phyloP scores from a whole-genome alignment of 441 rosid species.

The Gossypium schwendimanii region DNA sequence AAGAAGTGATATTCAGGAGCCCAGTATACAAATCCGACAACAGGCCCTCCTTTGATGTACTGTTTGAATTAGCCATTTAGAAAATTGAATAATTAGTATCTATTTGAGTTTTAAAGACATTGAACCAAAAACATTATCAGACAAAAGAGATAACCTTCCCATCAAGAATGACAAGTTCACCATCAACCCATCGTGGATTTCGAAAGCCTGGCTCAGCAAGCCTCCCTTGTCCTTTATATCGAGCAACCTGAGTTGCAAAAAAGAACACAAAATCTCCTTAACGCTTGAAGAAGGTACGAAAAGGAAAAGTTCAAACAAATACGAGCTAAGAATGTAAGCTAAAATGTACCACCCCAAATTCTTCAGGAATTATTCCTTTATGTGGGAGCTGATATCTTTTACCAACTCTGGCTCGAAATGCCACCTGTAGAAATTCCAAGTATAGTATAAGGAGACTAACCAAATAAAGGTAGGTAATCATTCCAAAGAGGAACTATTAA shows the following conservation, averaged over 20 bases:
- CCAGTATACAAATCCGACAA: slow-evolving; percentile 91
- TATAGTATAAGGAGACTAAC: slow-evolving; percentile 1
- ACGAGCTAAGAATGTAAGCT: slow-evolving; percentile 4
- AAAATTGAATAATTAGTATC: slow-evolving; percentile 15
- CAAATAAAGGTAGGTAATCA: neutral
- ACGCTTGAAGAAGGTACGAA: slow-evolving; percentile 5
- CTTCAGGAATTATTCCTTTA: slow-evolving; percentile 91
- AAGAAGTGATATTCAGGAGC: slow-evolving; percentile 95
- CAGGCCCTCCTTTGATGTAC: slow-evolving; percentile 93
- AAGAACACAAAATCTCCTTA: slow-evolving; percentile 10
- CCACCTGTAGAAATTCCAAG: slow-evolving; percentile 47
- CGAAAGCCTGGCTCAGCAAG: slow-evolving; percentile 86
- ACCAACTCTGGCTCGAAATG: slow-evolving; percentile 94
- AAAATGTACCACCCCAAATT: slow-evolving; percentile 82
- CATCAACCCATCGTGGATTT: slow-evolving; percentile 95
- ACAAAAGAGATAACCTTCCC: slow-evolving; percentile 58
- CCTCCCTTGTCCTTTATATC: slow-evolving; percentile 95
- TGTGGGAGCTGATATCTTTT: slow-evolving; percentile 87
- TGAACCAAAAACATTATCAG: neutral
- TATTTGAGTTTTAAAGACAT: neutral
- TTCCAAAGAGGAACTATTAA: neutral
- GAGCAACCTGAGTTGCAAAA: slow-evolving; percentile 54
- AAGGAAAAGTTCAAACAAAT: neutral
- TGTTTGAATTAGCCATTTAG: slow-evolving; percentile 29
- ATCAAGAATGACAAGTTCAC: slow-evolving; percentile 91